These are phyloP conservation scores for Apiospora saccharicola DNA, from an alignment of 2,329 filamentous ascomycete species.

Conservation along the genomic window DNA sequence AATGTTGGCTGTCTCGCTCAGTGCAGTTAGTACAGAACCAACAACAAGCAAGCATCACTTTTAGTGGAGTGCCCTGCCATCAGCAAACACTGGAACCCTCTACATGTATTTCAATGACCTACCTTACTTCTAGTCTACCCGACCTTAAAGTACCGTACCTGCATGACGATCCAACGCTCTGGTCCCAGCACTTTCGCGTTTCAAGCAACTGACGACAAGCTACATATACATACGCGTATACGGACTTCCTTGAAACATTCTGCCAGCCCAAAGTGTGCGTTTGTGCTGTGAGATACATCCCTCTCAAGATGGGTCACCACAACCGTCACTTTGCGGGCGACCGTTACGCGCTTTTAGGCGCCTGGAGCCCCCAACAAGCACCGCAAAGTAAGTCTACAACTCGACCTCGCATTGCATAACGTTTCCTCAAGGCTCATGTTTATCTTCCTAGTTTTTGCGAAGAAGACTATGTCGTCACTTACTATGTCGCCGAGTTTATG, in stretches of 20 bases:
- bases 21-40: not conserved
- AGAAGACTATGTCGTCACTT: conserved; percentile 61
- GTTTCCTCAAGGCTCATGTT: conserved; percentile 2
- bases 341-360: conserved; percentile 42
- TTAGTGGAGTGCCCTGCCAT: not conserved
- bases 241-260: not conserved
- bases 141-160: conserved; percentile 15
- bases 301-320: conserved; percentile 43
- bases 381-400: conserved; percentile 44
- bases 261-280: not conserved
- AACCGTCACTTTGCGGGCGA: conserved; percentile 48
- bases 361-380: conserved; percentile 50
- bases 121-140: not conserved
- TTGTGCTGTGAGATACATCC: not conserved
- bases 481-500: conserved; percentile 60
- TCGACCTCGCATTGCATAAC: not conserved
- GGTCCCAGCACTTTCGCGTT: conserved; percentile 11
- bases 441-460: conserved; percentile 44
- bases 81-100: not conserved
- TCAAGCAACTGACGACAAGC: not conserved
- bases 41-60: not conserved
- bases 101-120: not conserved
- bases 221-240: not conserved
- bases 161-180: conserved; percentile 13
- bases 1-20: not conserved